A percentile compares a stretch with the other conserved stretches of the same genome.
Evolutionary conservation across 2,329 filamentous ascomycete species (phyloP).

Genomic region (Alternaria sp.): DNA sequence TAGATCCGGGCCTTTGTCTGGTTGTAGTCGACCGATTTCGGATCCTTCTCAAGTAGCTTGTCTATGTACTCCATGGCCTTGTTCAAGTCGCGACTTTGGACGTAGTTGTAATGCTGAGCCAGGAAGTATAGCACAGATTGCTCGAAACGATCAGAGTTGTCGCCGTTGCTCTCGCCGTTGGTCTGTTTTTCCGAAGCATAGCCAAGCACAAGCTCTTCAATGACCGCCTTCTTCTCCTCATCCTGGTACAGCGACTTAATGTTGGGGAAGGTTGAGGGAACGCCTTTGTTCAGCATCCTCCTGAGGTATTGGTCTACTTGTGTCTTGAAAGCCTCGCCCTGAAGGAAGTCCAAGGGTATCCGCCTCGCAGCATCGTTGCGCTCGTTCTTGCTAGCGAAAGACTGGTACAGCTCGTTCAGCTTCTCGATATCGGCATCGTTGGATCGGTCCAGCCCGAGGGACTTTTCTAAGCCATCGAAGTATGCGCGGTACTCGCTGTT

Average conservation of each 20-base stretch:
- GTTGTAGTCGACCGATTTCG: slow-evolving; percentile 86
- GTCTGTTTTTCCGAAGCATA: slow-evolving; percentile 71
- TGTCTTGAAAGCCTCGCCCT: slow-evolving; percentile 79
- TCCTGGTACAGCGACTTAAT: slow-evolving; percentile 91
- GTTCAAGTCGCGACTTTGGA: slow-evolving; percentile 80
- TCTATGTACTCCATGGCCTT: slow-evolving; percentile 87
- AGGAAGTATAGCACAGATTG: slow-evolving; percentile 90
- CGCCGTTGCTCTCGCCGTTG: slow-evolving; percentile 61
- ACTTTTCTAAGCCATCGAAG: slow-evolving; percentile 78
- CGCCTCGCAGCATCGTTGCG: slow-evolving; percentile 85
- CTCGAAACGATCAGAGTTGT: slow-evolving; percentile 68
- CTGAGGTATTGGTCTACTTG: slow-evolving; percentile 82
- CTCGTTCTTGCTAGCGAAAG: slow-evolving; percentile 81
- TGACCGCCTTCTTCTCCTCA: slow-evolving; percentile 75
- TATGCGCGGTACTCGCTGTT: slow-evolving; percentile 89
- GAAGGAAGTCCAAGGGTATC: slow-evolving; percentile 86
- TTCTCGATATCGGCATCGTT: slow-evolving; percentile 73
- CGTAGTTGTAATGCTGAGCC: slow-evolving; percentile 96
- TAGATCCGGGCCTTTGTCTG: slow-evolving; percentile 95
- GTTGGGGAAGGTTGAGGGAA: slow-evolving; percentile 96
- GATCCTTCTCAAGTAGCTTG: slow-evolving; percentile 79
- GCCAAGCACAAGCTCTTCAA: slow-evolving; percentile 78
- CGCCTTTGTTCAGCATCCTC: slow-evolving; percentile 87
- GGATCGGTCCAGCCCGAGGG: slow-evolving; percentile 68
- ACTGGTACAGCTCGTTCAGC: slow-evolving; percentile 78